Percentiles rank a stretch among this genome's conserved stretches.
Conservation (phyloP, 2,329 filamentous ascomycete genomes). For the Trichoderma atroviride region DNA sequence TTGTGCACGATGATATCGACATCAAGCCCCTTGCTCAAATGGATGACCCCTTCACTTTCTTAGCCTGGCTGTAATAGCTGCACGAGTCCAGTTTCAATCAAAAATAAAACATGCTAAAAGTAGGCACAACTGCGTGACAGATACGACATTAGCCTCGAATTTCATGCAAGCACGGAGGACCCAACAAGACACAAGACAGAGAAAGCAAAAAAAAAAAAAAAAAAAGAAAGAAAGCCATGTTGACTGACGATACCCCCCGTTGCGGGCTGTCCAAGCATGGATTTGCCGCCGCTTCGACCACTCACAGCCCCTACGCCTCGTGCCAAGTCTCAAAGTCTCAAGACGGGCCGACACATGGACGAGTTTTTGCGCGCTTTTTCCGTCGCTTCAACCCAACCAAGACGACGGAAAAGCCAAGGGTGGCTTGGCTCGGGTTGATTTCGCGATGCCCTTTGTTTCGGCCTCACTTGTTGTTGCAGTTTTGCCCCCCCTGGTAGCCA, state of each 20-base stretch:
- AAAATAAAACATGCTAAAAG: background rate
- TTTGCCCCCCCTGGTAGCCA: background rate
- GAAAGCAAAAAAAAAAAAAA: background rate
- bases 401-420: background rate
- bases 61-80: background rate
- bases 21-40: background rate
- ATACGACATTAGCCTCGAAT: background rate
- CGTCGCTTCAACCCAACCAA: background rate
- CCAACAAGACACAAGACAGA: background rate
- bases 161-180: background rate
- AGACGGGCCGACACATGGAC: constrained; percentile 24
- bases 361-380: constrained; percentile 24
- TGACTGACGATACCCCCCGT: background rate
- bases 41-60: background rate
- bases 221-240: background rate
- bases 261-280: background rate
- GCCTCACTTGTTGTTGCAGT: background rate
- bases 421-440: background rate
- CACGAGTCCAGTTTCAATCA: background rate
- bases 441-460: constrained; percentile 16
- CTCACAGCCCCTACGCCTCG: constrained; percentile 9
- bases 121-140: background rate
- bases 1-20: background rate
- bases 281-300: constrained; percentile 3
- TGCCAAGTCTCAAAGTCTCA: constrained; percentile 23